Evolutionary conservation across 768 basidiomycete genomes (phyloP), one percentile per base, ranked within the genome.

Genomic region (Grammothele lineata): DNA sequence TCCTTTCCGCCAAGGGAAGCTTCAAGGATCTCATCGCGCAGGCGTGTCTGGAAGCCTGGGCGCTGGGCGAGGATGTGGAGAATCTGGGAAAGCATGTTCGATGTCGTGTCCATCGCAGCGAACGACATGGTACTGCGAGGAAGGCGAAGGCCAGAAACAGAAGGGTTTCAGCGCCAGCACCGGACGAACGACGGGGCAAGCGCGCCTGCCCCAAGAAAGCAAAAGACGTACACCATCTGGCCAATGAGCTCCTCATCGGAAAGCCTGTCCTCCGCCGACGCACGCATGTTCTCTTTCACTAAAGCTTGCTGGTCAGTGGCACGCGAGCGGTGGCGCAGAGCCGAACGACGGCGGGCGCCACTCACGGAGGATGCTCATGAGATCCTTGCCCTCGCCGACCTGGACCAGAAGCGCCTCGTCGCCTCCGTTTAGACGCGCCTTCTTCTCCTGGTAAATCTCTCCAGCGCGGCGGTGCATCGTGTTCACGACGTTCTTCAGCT

Each of bases 401-500:
- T 60, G 45, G 48, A 60, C 38, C 42, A 48, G 24, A 40, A 62
- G 47, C 9, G 60, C 59, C 14, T 62, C 61, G 23, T 68, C 36
- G 26, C 50, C 58, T 32, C 48, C 45, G 11, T 50, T 37, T 64
- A 53, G 37, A 44, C 61, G 63, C 27, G 49, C 51, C 41, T 67
- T 61, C 53, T 73, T 73, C 43, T 63, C 57, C 41, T 61, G 57
- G 38, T 76, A 58, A 35, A 78, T 75, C 4, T 61, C 59, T 35
- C 54, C 50, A 4, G 74, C 72, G 12, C 68, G 69, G 40, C 64
- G 54, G 43, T 77, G 65, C 73, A 78, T 75, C 7, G 71, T 63
- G 56, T 77, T 75, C 15, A 74, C 69, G 55, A 76, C 74, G 10
- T 61, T 54, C 53, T 71, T 70, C 14, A 77, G 63, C 46, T 66